These are phyloP conservation scores for Celoporthe dispersa DNA, from an alignment of 2,329 filamentous ascomycete species.

Conservation along the genomic window DNA sequence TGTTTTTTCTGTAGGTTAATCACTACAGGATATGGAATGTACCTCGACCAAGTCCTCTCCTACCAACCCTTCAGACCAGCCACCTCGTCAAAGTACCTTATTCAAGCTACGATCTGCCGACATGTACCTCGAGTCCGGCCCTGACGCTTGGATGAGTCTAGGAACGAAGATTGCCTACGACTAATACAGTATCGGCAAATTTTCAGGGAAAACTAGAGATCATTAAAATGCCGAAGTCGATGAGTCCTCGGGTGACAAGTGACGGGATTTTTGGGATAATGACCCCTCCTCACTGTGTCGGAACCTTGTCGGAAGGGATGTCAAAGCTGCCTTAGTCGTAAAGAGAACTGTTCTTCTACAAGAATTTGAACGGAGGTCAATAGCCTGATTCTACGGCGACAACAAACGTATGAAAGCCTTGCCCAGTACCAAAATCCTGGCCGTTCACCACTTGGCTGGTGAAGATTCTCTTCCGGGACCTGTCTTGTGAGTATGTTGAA, in stretches of 20 bases:
- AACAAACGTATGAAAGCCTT: background rate
- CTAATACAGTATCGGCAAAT: too few species aligned
- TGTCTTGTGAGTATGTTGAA: background rate
- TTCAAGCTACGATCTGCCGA: background rate
- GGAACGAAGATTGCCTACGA: background rate
- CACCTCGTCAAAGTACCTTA: background rate
- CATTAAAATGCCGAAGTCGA: too few species aligned
- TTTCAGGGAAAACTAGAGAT: too few species aligned
- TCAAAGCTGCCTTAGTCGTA: too few species aligned
- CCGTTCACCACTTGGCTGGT: too few species aligned
- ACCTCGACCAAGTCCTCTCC: background rate
- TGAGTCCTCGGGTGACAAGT: too few species aligned
- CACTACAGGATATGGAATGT: background rate
- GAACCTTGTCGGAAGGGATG: too few species aligned
- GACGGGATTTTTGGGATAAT: too few species aligned
- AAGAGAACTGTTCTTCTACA: too few species aligned
- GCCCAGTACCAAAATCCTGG: too few species aligned
- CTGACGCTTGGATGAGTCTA: background rate
- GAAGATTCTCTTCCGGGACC: too few species aligned
- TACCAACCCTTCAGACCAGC: background rate
- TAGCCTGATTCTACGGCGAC: background rate
- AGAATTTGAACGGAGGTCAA: background rate
- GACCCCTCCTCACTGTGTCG: too few species aligned
- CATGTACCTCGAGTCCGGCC: background rate
- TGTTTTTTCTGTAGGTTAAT: background rate